These are phyloP conservation scores for Paraglomus occultum DNA, from an alignment of 192 early-diverging fungal species.

Conservation along the genomic window DNA sequence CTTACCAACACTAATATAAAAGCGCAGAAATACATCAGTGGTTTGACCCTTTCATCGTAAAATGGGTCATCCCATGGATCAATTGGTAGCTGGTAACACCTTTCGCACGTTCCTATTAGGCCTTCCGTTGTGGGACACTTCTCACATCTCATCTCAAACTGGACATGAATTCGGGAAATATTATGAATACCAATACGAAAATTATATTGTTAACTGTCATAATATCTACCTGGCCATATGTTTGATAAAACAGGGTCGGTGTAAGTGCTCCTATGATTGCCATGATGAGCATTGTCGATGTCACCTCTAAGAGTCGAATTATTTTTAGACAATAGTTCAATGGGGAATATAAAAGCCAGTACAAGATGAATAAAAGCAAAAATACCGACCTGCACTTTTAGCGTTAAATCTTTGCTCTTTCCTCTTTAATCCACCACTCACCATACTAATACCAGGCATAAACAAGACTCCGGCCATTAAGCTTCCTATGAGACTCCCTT, in stretches of 20 bases:
- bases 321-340: neutral
- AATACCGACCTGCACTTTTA: conserved; percentile 72
- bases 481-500: conserved; percentile 91
- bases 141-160: conserved; percentile 13
- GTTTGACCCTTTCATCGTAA: conserved; percentile 73
- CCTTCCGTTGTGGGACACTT: no score
- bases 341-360: neutral
- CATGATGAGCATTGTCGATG: conserved; percentile 93
- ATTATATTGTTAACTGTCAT: neutral
- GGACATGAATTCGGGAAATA: neutral
- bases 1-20: conserved; percentile 63
- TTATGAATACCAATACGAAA: neutral
- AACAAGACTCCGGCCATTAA: conserved; percentile 85
- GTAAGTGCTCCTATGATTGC: conserved; percentile 89
- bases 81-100: conserved; percentile 61
- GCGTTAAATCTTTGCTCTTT: conserved; percentile 96
- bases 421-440: conserved; percentile 83
- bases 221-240: conserved; percentile 67
- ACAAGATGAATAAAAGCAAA: neutral
- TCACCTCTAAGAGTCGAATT: conserved; percentile 59
- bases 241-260: conserved; percentile 92
- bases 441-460: conserved; percentile 94
- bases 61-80: conserved; percentile 77
- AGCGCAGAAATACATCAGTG: conserved; percentile 87
- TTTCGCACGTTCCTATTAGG: conserved; percentile 42